Conservation (phyloP, 495 filamentous ascomycete genomes). For the Xylaria venustula region DNA sequence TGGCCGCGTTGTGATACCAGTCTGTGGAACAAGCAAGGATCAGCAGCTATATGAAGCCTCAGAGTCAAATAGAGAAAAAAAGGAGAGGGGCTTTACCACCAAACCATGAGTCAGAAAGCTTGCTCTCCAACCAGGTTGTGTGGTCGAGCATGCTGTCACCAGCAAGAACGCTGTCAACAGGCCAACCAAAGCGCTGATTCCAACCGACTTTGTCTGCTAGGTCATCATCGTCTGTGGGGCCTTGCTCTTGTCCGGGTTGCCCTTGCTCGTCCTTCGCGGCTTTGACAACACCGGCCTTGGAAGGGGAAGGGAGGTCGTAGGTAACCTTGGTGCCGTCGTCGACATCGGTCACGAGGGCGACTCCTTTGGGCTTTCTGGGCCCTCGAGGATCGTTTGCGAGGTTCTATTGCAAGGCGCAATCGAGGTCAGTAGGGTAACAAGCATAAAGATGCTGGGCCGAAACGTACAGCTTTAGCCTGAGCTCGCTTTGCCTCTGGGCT, state of each 20-base stretch:
- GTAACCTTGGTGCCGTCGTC: slow-evolving; percentile 65
- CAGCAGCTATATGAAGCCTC: slow-evolving; percentile 2
- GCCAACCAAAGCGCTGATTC: slow-evolving; percentile 78
- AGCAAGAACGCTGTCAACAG: slow-evolving; percentile 47
- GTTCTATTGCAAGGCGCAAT: slow-evolving; percentile 26
- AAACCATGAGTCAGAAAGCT: slow-evolving; percentile 85
- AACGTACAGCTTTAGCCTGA: slow-evolving; percentile 71
- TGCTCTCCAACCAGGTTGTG: slow-evolving; percentile 79
- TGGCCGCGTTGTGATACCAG: slow-evolving; percentile 94
- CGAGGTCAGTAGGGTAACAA: slow-evolving; percentile 3
- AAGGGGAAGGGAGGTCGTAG: slow-evolving; percentile 76
- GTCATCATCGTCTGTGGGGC: slow-evolving; percentile 55
- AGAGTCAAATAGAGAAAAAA: neutral
- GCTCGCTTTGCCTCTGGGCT: slow-evolving; percentile 79
- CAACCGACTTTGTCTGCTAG: slow-evolving; percentile 77
- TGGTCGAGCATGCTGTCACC: slow-evolving; percentile 78
- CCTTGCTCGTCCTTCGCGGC: slow-evolving; percentile 42
- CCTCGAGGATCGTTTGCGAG: slow-evolving; percentile 59
- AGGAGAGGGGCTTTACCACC: slow-evolving; percentile 58
- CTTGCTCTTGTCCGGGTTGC: slow-evolving; percentile 42
- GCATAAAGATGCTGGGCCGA: neutral
- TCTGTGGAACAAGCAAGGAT: slow-evolving; percentile 52
- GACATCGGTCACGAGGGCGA: slow-evolving; percentile 72
- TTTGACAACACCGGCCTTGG: slow-evolving; percentile 62
- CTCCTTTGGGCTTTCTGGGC: slow-evolving; percentile 61